Percentiles rank a stretch among this genome's conserved stretches.
These are phyloP conservation scores for Pleurotus platypus DNA, from an alignment of 768 basidiomycete species.

Conservation along the genomic window DNA sequence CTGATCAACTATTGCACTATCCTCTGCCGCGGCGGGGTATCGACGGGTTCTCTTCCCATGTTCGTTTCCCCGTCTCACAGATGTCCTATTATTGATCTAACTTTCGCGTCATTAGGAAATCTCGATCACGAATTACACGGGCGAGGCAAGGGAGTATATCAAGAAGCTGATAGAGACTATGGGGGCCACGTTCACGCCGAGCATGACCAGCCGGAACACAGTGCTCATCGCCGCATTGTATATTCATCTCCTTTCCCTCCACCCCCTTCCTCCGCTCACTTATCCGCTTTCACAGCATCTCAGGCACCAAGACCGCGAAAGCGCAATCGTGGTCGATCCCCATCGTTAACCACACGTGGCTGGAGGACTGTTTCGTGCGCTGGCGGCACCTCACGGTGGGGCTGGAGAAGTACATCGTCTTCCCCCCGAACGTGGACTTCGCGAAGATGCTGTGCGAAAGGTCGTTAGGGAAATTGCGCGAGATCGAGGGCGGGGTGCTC, in stretches of 20 bases:
- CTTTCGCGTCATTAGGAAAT: conserved; percentile 47
- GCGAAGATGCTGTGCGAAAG: conserved; percentile 38
- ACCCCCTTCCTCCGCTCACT: background rate
- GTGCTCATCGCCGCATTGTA: conserved; percentile 84
- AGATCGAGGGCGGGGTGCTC: conserved; percentile 13
- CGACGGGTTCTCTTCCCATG: conserved; percentile 56
- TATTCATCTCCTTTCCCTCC: conserved; percentile 23
- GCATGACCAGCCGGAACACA: conserved; percentile 74
- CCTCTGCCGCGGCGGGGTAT: conserved; percentile 66
- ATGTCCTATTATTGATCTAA: no score
- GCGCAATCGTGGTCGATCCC: conserved; percentile 81
- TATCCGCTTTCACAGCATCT: conserved; percentile 22
- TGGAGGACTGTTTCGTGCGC: conserved; percentile 83
- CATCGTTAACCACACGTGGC: conserved; percentile 86
- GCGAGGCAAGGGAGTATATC: conserved; percentile 82
- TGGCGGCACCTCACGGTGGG: conserved; percentile 73
- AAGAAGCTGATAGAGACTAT: conserved; percentile 75
- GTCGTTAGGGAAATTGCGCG: conserved; percentile 29
- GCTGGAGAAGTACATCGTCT: conserved; percentile 63
- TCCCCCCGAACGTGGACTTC: conserved; percentile 69
- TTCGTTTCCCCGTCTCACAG: conserved; percentile 27
- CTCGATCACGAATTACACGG: conserved; percentile 87
- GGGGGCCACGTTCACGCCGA: conserved; percentile 81
- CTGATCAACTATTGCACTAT: conserved; percentile 80
- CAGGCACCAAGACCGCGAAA: conserved; percentile 63